Base-by-base conservation (phyloP, 441 rosid genomes). In the California macrophylla region DNA sequence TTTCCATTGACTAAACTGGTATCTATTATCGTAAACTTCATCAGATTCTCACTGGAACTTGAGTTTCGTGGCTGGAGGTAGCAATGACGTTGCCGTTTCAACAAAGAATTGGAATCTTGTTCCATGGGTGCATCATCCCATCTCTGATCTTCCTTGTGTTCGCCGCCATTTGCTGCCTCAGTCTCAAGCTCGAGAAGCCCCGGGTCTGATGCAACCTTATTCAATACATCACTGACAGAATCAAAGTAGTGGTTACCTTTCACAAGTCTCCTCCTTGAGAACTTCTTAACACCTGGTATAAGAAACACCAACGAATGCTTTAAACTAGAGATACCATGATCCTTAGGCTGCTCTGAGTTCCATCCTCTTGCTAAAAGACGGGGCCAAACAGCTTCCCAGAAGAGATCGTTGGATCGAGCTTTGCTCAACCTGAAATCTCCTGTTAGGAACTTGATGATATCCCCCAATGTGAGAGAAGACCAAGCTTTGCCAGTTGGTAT, bases 381-480 rank as follows among this genome's bases (percentile, higher is more conserved):
- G 29, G 98, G 98, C 98, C 98, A 92, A 68, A 92, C 93, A 78
- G 98, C 96, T 81, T 90, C 96, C 98, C 96, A 90, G 80, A 92
- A 92, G 72, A 92, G 85, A 78, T 90, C 96, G 70, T 77, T 86
- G 45, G 93, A 87, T 64, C 87, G 69, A 20, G 90, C 85, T 83
- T 92, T 92, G 80, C 98, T 90, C 78, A 92, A 76, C 40, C 96
- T 85, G 65, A 79, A 84, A 58, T 85, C 88, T 60, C 98, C 96
- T 0, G 85, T 90, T 71, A 90, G 77, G 76, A 83, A 82, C 54
- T 81, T 82, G 72, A 87, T 80, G 36, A 92, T 88, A 61, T 92
- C 92, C 0, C 71, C 71, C 28, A 86, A 61, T 0, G 95, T 78
- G 65, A 92, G 93, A 34, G 68, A 69, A 13, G 89, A 81, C 45